Evolutionary conservation across 768 basidiomycete genomes (phyloP), one percentile per base, ranked within the genome.

Genomic region (Suillus paluster): DNA sequence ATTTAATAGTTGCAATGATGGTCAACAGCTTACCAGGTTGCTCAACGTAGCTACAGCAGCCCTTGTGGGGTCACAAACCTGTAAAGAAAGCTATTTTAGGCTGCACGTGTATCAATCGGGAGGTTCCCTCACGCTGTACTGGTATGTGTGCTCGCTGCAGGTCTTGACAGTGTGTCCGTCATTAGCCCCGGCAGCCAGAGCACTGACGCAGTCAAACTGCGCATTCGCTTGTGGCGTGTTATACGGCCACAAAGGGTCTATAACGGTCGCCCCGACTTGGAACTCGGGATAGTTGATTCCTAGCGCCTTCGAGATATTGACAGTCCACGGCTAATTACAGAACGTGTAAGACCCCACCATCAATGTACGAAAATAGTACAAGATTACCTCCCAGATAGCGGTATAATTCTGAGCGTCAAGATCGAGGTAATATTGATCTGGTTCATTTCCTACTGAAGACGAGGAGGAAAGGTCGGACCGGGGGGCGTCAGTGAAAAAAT

Each of bases 141-240:
- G 83, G 64, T 84, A 83, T 2, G 82, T 83, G 59, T 84, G 84
- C 67, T 85, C 84, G 63, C 82, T 83, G 65, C 84, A 84, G 3
- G 74, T 76, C 53, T 72, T 75, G 14, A 81, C 80, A n/a, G 81
- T 80, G 59, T 73, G 67, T 34, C 70, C 78, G 6, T 67, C 64
- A 59, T 83, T 74, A 3, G 76, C 80, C 34, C 84, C 84, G 46
- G 82, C 80, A 41, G 78, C 79, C 11, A 84, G 71, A 14, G 81
- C 78, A 56, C 81, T 84, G 36, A 79, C 79, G 60, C 84, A 84
- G 57, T 82, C 80, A 19, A 84, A 73, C 21, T 66, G 67, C n/a
- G 53, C 60, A 11, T 66, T 60, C 46, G 78, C 76, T 12, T 76
- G 77, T 4, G 82, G 69, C 1, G 78, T 73, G 61, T 80, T 69